phyloP scores from a whole-genome alignment of 163 green algal genomes.

The Coccomyxa subellipsoidea region DNA sequence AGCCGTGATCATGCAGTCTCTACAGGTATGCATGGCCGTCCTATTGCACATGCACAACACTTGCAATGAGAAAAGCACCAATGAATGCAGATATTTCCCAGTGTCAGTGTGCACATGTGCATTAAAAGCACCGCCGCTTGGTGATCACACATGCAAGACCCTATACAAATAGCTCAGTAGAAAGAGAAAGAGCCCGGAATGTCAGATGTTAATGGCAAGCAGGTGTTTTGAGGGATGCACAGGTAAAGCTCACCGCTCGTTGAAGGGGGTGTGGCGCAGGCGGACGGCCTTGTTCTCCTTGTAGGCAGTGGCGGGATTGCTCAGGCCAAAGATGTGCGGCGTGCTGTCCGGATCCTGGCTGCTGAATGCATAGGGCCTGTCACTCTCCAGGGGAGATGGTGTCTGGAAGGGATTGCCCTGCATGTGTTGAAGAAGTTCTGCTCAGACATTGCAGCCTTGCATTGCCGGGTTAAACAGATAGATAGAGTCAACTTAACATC shows the following conservation, averaged over 20 bases:
- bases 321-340: conserved; percentile 19
- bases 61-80: no score
- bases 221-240: neutral
- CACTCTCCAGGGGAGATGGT: neutral
- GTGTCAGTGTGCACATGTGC: no score
- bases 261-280: conserved; percentile 22
- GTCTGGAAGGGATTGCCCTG: neutral
- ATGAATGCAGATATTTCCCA: no score
- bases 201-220: no score
- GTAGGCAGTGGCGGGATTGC: conserved; percentile 21
- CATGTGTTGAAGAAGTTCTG: neutral
- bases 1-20: neutral
- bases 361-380: neutral
- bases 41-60: no score
- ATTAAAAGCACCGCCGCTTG: no score
- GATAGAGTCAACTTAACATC: neutral
- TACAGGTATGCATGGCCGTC: no score
- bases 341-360: neutral
- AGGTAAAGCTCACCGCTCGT: conserved; percentile 1
- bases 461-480: neutral
- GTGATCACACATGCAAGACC: no score
- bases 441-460: neutral
- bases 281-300: conserved; percentile 18
- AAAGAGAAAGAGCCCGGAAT: no score
- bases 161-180: no score